Conservation (phyloP, 2,329 filamentous ascomycete species). For the Clonostachys rosea region DNA sequence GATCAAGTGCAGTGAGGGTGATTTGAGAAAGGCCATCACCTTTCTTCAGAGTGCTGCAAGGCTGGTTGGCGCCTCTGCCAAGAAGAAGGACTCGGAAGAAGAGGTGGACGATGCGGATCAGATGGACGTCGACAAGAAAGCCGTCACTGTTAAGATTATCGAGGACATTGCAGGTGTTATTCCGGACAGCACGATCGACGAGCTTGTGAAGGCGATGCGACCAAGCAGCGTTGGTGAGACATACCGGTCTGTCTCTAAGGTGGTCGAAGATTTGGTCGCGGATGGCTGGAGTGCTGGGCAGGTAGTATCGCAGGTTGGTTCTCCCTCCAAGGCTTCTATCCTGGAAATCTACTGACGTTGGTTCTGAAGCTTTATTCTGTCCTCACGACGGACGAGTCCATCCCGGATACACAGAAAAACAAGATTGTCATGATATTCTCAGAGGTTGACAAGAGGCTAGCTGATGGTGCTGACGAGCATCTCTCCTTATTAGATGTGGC, state of each 20-base stretch:
- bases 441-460: constrained; percentile 87
- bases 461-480: constrained; percentile 95
- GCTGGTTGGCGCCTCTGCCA: constrained; percentile 66
- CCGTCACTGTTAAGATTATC: constrained; percentile 72
- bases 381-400: constrained; percentile 77
- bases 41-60: constrained; percentile 92
- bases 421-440: constrained; percentile 87
- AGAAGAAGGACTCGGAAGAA: constrained; percentile 39
- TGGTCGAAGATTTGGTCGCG: constrained; percentile 86
- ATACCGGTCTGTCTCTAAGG: constrained; percentile 71
- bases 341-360: background rate
- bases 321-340: background rate
- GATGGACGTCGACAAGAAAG: constrained; percentile 55
- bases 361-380: constrained; percentile 67
- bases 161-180: constrained; percentile 97
- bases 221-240: constrained; percentile 58
- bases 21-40: constrained; percentile 93
- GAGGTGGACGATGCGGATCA: constrained; percentile 54
- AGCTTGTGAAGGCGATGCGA: constrained; percentile 70
- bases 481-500: constrained; percentile 82
- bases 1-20: constrained; percentile 85
- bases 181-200: constrained; percentile 67
- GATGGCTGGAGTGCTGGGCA: constrained; percentile 97
- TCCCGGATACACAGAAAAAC: constrained; percentile 84
- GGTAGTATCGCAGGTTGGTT: constrained; percentile 69